Percentiles rank a stretch among this genome's conserved stretches.
These are phyloP conservation scores for Cladosporium sp. DNA, from an alignment of 2,329 filamentous ascomycete genomes.

Conservation along the genomic window DNA sequence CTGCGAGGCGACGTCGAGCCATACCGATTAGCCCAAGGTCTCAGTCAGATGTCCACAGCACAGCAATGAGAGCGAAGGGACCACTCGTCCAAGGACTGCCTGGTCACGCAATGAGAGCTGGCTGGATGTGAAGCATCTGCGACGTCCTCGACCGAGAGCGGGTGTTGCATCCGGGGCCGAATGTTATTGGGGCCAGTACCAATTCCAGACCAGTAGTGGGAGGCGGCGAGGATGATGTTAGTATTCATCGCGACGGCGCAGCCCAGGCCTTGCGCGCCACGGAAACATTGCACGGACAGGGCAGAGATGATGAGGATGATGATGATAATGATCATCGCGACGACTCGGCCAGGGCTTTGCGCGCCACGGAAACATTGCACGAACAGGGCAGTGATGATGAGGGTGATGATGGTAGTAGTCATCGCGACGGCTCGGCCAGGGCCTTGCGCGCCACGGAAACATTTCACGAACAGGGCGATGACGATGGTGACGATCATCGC, in stretches of 20 bases:
- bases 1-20: neutral
- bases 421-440: too few relatives aligned
- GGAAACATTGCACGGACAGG: too few relatives aligned
- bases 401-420: too few relatives aligned
- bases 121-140: neutral
- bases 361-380: too few relatives aligned
- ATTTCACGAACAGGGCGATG: too few relatives aligned
- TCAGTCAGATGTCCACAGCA: neutral
- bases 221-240: neutral
- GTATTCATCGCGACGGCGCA: neutral
- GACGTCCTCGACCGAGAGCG: neutral
- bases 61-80: neutral
- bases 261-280: too few relatives aligned
- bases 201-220: neutral
- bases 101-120: constrained; percentile 2
- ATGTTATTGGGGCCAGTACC: neutral
- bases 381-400: neutral
- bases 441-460: too few relatives aligned
- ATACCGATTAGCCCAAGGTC: neutral
- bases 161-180: neutral
- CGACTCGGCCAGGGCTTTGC: too few relatives aligned
- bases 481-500: neutral
- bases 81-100: neutral
- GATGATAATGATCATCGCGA: too few relatives aligned
- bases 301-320: too few relatives aligned